Base-by-base conservation (phyloP, 805 yeast species). In the Starmerella khaoyaiensis region DNA sequence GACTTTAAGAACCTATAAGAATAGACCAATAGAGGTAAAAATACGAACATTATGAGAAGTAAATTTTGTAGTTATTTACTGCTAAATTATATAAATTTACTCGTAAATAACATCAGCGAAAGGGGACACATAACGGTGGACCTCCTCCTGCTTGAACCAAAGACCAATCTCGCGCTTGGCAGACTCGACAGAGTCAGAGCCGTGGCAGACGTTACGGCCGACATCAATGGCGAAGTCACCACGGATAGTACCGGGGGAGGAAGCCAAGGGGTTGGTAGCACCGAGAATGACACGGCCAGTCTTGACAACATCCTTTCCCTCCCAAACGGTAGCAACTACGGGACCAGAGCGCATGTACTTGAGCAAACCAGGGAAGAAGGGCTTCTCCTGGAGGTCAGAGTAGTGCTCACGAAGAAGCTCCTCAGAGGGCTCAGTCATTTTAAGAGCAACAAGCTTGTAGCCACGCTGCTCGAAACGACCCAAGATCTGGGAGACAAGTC, bases 211-310 rank as follows among this genome's bases (percentile, higher is more conserved):
- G 76, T 90, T 90, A 79, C 99, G 84, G 64, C 99, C 98, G 75
- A 81, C 83, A 69, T 90, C 98, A 57, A 90, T 69, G 64, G 96
- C 98, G 56, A 68, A 90, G 71, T 90, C 99, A 65, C 94, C 97
- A 74, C 99, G 84, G 74, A 90, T 90, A 68, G 99, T 90, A 67
- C 99, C 99, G 66, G 97, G 97, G 53, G 93, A 87, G 56, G 95
- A 81, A 56, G 74, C 76, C 63, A 79, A 72, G 63, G 99, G 98
- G 81, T 90, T 87, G 67, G 98, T 90, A 56, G 98, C 97, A 69
- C 99, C 99, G 59, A 90, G 76, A 64, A 90, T 77, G 58, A 72
- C 77, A 71, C 99, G 80, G 65, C 98, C 98, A 67, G 82, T 94
- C 72, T 87, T 86, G 66, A 90, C 98, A 64, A 76, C 98, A 61